phyloP scores from a whole-genome alignment of 192 early-diverging fungal genomes.

The Coemansia sp. region DNA sequence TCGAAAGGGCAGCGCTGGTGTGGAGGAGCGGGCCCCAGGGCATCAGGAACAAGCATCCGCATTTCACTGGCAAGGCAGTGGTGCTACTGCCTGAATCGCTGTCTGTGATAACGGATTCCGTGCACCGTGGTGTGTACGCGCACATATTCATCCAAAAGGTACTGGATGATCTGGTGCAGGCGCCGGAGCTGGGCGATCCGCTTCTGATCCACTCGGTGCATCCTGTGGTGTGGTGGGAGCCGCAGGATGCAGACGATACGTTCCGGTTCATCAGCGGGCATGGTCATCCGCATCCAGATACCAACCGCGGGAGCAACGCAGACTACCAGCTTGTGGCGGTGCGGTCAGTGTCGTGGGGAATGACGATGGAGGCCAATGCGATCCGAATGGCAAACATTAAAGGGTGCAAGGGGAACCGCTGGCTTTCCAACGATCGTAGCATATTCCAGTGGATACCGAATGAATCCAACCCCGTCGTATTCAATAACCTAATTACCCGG shows the following conservation, averaged over 20 bases:
- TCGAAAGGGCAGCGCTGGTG: slow-evolving; percentile 23
- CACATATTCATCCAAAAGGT: slow-evolving; percentile 19
- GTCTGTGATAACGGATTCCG: not conserved
- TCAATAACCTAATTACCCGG: slow-evolving; percentile 1
- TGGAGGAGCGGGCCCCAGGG: slow-evolving; percentile 19
- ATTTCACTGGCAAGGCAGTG: slow-evolving; percentile 1
- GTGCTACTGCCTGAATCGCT: slow-evolving; percentile 5
- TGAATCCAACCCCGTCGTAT: not conserved
- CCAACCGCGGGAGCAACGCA: not conserved
- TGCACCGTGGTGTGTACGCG: slow-evolving; percentile 8
- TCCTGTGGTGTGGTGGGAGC: slow-evolving; percentile 7
- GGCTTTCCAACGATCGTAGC: not conserved
- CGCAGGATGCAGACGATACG: not conserved
- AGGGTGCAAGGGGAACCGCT: not conserved
- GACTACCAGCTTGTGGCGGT: slow-evolving; percentile 10
- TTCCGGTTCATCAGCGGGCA: not conserved
- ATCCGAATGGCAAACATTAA: not conserved
- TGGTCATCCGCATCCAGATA: not conserved
- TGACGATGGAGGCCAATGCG: slow-evolving; percentile 2
- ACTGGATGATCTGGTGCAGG: not conserved
- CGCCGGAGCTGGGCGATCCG: slow-evolving; percentile 18
- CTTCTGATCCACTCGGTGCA: slow-evolving; percentile 7
- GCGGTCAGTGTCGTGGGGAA: slow-evolving; percentile 11
- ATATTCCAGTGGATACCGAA: too few relatives aligned
- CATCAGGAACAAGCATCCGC: slow-evolving; percentile 10